Conservation (phyloP, 495 filamentous ascomycete species). For the Lindgomyces ingoldianus region DNA sequence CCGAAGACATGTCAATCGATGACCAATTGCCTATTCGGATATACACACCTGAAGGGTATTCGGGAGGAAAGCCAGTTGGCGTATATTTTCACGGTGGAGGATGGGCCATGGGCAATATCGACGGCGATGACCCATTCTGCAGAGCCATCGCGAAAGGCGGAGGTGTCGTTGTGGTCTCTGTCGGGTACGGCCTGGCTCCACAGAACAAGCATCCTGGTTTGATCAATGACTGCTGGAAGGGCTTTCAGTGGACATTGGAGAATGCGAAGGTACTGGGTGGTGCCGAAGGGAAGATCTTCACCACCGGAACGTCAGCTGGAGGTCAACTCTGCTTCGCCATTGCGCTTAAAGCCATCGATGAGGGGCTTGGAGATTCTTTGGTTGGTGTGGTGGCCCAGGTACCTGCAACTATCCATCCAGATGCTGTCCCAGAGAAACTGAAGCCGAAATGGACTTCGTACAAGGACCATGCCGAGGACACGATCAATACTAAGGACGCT, state of each 20-base stretch:
- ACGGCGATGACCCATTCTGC: slow-evolving; percentile 32
- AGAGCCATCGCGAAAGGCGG: slow-evolving; percentile 23
- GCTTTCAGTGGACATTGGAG: slow-evolving; percentile 33
- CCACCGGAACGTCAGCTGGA: slow-evolving; percentile 26
- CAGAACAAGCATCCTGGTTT: slow-evolving; percentile 31
- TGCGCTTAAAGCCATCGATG: slow-evolving; percentile 32
- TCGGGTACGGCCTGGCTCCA: slow-evolving; percentile 34
- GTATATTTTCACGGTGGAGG: slow-evolving; percentile 36
- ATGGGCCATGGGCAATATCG: slow-evolving; percentile 35
- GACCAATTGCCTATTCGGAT: slow-evolving; percentile 25
- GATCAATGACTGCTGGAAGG: slow-evolving; percentile 32
- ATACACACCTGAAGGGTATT: slow-evolving; percentile 31
- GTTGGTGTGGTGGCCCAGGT: slow-evolving; percentile 28
- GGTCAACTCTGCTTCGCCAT: slow-evolving; percentile 27
- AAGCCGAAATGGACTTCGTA: slow-evolving; percentile 26
- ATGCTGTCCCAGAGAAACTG: slow-evolving; percentile 28
- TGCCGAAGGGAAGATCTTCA: slow-evolving; percentile 28
- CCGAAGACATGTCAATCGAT: slow-evolving; percentile 28
- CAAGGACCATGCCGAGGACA: slow-evolving; percentile 28
- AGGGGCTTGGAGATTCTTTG: slow-evolving; percentile 26
- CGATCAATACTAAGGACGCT: slow-evolving; percentile 23
- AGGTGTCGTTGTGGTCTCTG: slow-evolving; percentile 31
- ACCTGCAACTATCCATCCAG: slow-evolving; percentile 29
- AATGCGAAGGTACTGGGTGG: slow-evolving; percentile 29
- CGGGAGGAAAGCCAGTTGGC: slow-evolving; percentile 29